Evolutionary conservation across 2,329 filamentous ascomycete species (phyloP).

Genomic region (Xylaria sp.): DNA sequence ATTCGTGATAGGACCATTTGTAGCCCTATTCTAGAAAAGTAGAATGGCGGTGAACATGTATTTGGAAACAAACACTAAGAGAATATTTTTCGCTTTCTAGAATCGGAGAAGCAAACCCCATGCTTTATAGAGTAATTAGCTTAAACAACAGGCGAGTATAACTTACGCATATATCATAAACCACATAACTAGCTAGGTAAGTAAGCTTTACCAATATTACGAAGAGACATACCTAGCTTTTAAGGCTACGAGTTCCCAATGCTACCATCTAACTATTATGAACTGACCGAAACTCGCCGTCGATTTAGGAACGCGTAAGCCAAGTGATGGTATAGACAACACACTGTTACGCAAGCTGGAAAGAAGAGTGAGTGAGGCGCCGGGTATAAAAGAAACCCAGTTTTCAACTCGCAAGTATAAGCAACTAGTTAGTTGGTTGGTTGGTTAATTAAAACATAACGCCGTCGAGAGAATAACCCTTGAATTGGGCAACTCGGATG

Average conservation of each 20-base stretch:
- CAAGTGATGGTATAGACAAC: not conserved
- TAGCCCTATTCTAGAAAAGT: too few species aligned
- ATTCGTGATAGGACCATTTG: not conserved
- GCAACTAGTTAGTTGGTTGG: not conserved
- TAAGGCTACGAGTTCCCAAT: not conserved
- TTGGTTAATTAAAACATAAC: not conserved
- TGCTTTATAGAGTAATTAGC: not conserved
- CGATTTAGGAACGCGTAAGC: not conserved
- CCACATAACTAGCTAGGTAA: not conserved
- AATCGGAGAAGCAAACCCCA: not conserved
- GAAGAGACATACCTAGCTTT: not conserved
- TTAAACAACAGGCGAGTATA: not conserved
- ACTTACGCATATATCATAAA: too few species aligned
- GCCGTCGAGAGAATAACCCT: not conserved
- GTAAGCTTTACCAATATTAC: not conserved
- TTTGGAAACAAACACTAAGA: not conserved
- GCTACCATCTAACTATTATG: not conserved
- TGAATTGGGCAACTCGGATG: constrained; percentile 8
- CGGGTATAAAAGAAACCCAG: not conserved
- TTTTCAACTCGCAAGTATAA: not conserved
- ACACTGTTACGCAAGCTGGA: not conserved
- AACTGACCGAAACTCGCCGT: not conserved
- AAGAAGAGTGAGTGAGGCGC: not conserved
- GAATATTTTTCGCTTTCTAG: not conserved
- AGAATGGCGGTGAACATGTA: too few species aligned